phyloP scores from a whole-genome alignment of 257 asterid genomes.

The Nicotiana attenuata region DNA sequence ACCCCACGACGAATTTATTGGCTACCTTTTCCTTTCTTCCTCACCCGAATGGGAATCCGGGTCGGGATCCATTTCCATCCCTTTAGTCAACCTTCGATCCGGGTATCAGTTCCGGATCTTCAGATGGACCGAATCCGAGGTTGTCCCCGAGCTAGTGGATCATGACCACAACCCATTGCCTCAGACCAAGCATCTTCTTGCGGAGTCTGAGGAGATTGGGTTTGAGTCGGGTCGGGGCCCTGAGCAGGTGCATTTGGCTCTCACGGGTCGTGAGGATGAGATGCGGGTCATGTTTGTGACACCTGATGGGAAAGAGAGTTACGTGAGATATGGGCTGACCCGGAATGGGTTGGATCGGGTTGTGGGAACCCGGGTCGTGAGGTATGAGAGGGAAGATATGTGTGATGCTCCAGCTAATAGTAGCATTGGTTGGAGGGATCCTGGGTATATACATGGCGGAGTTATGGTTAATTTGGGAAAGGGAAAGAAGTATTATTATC shows the following conservation, averaged over 20 bases:
- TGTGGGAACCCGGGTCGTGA: constrained; percentile 38
- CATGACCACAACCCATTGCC: constrained; percentile 87
- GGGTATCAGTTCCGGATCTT: constrained; percentile 81
- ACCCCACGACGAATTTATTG: constrained; percentile 53
- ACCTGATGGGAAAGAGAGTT: constrained; percentile 56
- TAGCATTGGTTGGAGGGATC: constrained; percentile 93
- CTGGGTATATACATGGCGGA: constrained; percentile 87
- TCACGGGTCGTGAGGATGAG: constrained; percentile 70
- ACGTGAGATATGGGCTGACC: constrained; percentile 60
- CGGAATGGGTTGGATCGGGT: constrained; percentile 33
- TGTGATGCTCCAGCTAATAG: constrained; percentile 81
- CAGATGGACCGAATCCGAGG: constrained; percentile 65
- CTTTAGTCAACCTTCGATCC: constrained; percentile 64
- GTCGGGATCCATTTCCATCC: constrained; percentile 68
- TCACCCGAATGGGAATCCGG: constrained; percentile 70
- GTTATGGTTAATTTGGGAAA: constrained; percentile 52
- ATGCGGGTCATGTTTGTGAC: constrained; percentile 97
- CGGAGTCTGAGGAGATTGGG: constrained; percentile 43
- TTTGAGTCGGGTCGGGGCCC: constrained; percentile 66
- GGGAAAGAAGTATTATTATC: constrained; percentile 68
- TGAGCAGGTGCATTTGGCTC: constrained; percentile 80
- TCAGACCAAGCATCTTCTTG: constrained; percentile 67
- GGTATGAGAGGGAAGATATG: constrained; percentile 87
- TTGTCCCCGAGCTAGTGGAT: constrained; percentile 56
- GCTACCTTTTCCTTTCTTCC: constrained; percentile 67